A percentile compares a stretch with the other conserved stretches of the same genome.
Conservation (phyloP, 2,329 filamentous ascomycete species). For the Phyllosticta citrichinensis region DNA sequence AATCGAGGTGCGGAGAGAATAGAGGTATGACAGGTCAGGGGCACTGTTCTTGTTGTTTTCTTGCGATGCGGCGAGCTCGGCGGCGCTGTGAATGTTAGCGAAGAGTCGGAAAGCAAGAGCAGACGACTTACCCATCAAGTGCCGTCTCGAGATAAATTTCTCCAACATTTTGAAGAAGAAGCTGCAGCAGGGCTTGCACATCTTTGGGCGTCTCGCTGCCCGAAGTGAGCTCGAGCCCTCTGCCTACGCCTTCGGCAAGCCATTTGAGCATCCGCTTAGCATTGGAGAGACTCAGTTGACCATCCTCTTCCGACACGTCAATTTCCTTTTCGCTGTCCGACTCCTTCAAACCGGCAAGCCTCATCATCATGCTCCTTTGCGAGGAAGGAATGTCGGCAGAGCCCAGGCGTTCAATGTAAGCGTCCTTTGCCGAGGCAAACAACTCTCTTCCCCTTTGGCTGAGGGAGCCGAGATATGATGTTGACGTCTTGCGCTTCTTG, state of each 20-base stretch:
- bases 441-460: slow-evolving; percentile 85
- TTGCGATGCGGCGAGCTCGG: slow-evolving; percentile 63
- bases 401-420: slow-evolving; percentile 80
- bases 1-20: slow-evolving; percentile 68
- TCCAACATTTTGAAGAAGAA: slow-evolving; percentile 79
- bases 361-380: slow-evolving; percentile 82
- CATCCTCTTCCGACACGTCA: slow-evolving; percentile 84
- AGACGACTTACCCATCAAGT: slow-evolving; percentile 43
- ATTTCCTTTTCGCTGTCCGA: slow-evolving; percentile 73
- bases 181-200: slow-evolving; percentile 70
- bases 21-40: slow-evolving; percentile 78
- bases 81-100: slow-evolving; percentile 20
- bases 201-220: slow-evolving; percentile 88
- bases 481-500: slow-evolving; percentile 74
- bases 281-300: slow-evolving; percentile 67
- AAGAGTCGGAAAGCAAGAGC: neutral
- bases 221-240: slow-evolving; percentile 82
- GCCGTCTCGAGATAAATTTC: slow-evolving; percentile 64
- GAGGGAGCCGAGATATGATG: slow-evolving; percentile 85
- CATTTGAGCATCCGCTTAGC: slow-evolving; percentile 98
- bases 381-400: slow-evolving; percentile 79
- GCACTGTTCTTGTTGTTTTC: slow-evolving; percentile 70
- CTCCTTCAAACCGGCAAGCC: slow-evolving; percentile 73
- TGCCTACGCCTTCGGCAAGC: slow-evolving; percentile 88
- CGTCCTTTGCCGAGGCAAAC: slow-evolving; percentile 77